Base-by-base conservation (phyloP, 208 protist genomes). In the Crithidia sp. region DNA sequence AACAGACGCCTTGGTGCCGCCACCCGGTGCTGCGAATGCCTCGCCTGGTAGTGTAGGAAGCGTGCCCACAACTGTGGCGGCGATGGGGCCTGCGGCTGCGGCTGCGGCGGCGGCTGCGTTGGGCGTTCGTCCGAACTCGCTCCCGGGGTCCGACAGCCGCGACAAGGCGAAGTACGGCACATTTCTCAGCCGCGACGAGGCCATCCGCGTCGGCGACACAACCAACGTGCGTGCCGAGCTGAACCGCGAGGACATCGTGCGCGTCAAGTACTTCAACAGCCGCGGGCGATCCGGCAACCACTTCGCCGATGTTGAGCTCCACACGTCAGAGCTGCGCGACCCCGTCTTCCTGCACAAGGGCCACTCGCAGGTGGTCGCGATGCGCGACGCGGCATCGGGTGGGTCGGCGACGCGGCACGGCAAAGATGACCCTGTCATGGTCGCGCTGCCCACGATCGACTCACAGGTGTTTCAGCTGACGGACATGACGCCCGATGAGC, bases 241-340 rank as follows among this genome's bases (percentile, higher is more conserved):
- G 55, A 67, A 79, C 16, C 75, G 76, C n/a, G 73, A 78, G 36
- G 57, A 91, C 36, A 77, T 88, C 14, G 91, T 96, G 57, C 63
- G 77, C 44, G 78, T 96, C 0, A 74, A 71, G 40, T 96, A 92
- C 85, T 96, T 91, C 62, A 96, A 96, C 76, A 92, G 91, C 67
- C 89, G 89, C 43, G 91, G 91, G 16, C 76, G 71, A 41, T 52
- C 68, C 7, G 85, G 84, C 50, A 72, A 79, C 5, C 77, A 72
- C 43, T 96, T 93, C 77, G 54, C 39, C 36, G 81, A 89, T 19
- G 89, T 96, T n/a, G 81, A 85, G 63, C 81, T 96, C 16, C 55
- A 83, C 57, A 45, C 79, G 55, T 75, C 85, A 10, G 74, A 96
- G 76, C 70, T 94, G 55, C 88, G 91, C 0, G 49, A 84, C 5